phyloP scores from a whole-genome alignment of 139 green algal genomes.

The Coelastrella sp. region DNA sequence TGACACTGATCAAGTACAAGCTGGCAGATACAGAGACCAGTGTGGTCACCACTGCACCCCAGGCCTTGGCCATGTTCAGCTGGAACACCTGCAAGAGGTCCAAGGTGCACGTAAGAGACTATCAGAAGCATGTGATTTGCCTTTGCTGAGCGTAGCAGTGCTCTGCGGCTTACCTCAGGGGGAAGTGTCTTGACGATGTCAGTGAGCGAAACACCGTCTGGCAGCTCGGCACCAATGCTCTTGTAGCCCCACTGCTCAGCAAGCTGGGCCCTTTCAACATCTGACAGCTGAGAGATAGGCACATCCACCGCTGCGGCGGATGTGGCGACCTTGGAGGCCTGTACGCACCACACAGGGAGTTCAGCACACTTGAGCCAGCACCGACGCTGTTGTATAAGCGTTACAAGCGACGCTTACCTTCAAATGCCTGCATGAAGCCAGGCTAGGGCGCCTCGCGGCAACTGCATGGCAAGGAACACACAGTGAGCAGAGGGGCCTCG shows the following conservation, averaged over 20 bases:
- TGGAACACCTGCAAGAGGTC: constrained; percentile 81
- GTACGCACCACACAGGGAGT: constrained; percentile 27
- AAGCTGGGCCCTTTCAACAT: constrained; percentile 51
- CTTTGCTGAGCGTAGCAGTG: neutral
- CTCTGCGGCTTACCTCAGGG: constrained; percentile 62
- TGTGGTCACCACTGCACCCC: constrained; percentile 75
- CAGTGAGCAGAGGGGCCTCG: neutral
- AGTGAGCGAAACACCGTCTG: constrained; percentile 81
- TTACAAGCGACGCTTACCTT: neutral
- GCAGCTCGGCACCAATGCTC: constrained; percentile 89
- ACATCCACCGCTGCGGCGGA: constrained; percentile 39
- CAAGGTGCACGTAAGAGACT: no score
- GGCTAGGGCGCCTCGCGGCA: neutral
- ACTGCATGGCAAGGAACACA: neutral
- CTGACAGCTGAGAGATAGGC: constrained; percentile 50
- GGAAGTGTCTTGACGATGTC: constrained; percentile 91
- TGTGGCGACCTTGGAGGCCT: constrained; percentile 16
- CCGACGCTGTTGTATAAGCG: neutral
- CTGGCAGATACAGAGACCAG: constrained; percentile 70
- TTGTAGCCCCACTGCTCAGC: constrained; percentile 81
- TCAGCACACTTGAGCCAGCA: constrained; percentile 14
- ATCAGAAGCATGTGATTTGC: neutral
- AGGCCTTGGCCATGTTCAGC: constrained; percentile 83
- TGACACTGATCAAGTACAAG: constrained; percentile 85
- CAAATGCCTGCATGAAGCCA: neutral